Base-by-base conservation (phyloP, 495 filamentous ascomycete species). In the Cairneyella variabilis region DNA sequence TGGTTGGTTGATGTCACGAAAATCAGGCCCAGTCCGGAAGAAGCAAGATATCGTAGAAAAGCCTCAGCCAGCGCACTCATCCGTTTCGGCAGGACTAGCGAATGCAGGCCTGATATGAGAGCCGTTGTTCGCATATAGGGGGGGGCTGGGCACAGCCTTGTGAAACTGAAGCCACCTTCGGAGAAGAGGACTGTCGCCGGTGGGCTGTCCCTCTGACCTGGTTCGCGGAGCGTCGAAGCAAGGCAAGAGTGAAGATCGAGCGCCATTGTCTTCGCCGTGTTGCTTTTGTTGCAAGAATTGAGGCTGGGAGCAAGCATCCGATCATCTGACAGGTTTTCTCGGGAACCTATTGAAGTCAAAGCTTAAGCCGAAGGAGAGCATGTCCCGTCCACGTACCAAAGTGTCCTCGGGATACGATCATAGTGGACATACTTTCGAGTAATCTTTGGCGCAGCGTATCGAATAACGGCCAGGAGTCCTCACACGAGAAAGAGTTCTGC, bases 251-350 rank as follows among this genome's bases (percentile, higher is more conserved):
- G 23, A 0, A 1, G 18, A n/a, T 28, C 44, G 11, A 12, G 41
- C 20, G 21, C 11, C 16, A 2, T 10, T 21, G 10, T 20, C 16
- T 8, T n/a, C 20, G n/a, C n/a, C 9, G 1, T 2, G 11, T 47
- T 54, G 20, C 42, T n/a, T n/a, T n/a, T n/a, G n/a, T n/a, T n/a
- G n/a, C n/a, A n/a, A n/a, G n/a, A n/a, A n/a, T n/a, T n/a, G n/a
- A n/a, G n/a, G n/a, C n/a, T n/a, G n/a, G n/a, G n/a, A n/a, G n/a
- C n/a, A n/a, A 47, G 43, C 26, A 21, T n/a, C 22, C 22, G 16
- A 53, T 53, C 49, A 53, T 53, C 49, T 53, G 49, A 53, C 42
- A 20, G 17, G 17, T 21, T 44, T 22, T 12, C n/a, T n/a, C n/a
- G n/a, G n/a, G n/a, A n/a, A n/a, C n/a, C n/a, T n/a, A n/a, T n/a